Evolutionary conservation across 2,329 filamentous ascomycete genomes (phyloP).

Genomic region (Celoporthe dispersa): DNA sequence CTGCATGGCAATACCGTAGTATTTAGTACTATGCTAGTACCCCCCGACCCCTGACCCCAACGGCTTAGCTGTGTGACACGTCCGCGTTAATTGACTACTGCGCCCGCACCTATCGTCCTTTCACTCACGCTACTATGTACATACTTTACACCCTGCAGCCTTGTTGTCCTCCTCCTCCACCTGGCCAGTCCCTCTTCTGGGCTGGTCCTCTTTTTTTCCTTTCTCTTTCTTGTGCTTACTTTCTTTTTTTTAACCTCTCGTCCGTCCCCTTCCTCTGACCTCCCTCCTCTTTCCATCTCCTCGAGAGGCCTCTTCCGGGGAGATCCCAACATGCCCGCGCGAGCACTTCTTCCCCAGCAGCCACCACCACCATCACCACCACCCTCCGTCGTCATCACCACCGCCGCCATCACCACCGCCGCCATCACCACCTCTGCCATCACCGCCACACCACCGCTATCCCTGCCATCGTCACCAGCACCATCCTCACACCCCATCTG

Average conservation of each 20-base stretch:
- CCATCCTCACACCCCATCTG: not conserved
- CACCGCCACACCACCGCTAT: not conserved
- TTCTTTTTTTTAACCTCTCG: not conserved
- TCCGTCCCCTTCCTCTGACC: not conserved
- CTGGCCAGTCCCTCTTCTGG: not conserved
- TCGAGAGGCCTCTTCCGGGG: not conserved
- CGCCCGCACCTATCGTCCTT: too few relatives aligned
- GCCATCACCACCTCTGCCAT: not conserved
- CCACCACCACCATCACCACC: not conserved
- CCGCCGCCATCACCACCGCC: too few relatives aligned
- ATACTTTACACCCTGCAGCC: too few relatives aligned
- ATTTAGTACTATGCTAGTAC: too few relatives aligned
- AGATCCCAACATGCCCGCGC: slow-evolving; percentile 9
- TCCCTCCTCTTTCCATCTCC: not conserved
- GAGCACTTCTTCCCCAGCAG: not conserved
- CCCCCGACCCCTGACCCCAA: not conserved
- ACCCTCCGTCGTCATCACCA: not conserved
- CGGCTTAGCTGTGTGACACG: not conserved
- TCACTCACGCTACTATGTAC: too few relatives aligned
- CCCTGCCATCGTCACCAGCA: not conserved
- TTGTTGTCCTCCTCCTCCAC: not conserved
- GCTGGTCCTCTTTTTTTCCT: not conserved
- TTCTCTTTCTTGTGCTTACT: too few relatives aligned
- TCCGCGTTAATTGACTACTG: too few relatives aligned
- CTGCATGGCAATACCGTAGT: not conserved